phyloP scores from a whole-genome alignment of 768 basidiomycete species.

The Gautieria morchelliformis region DNA sequence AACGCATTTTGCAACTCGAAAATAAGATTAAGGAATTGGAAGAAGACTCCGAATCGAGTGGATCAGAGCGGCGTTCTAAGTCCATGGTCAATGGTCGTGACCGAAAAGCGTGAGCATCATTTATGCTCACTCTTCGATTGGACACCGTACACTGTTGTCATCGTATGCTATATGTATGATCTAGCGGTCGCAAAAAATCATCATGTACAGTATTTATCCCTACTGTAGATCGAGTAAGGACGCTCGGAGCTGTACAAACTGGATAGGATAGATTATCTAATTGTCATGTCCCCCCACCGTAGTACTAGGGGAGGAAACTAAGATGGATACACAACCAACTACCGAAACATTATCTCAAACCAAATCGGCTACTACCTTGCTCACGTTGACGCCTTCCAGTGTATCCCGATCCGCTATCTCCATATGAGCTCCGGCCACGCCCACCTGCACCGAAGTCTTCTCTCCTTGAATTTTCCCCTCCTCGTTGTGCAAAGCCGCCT shows the following conservation, averaged over 20 bases:
- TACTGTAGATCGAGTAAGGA: not conserved
- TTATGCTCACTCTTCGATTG: not conserved
- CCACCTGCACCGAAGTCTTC: not conserved
- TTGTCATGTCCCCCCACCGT: too few species aligned
- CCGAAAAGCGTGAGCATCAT: not conserved
- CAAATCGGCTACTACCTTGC: not conserved
- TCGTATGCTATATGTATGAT: not conserved
- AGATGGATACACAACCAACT: not conserved
- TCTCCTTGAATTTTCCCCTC: not conserved
- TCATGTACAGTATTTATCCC: not conserved
- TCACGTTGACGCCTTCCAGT: not conserved
- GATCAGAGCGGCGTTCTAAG: not conserved
- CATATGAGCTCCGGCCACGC: not conserved
- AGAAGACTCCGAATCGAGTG: constrained; percentile 1
- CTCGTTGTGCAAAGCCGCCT: not conserved
- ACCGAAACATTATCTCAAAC: not conserved
- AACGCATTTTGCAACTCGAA: constrained; percentile 8
- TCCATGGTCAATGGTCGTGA: not conserved
- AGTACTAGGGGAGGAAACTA: too few species aligned
- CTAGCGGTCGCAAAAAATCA: not conserved
- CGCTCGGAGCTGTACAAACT: not conserved
- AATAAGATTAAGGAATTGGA: constrained; percentile 6
- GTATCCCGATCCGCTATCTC: not conserved
- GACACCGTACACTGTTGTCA: not conserved
- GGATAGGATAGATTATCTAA: not conserved